Base-by-base conservation (phyloP, 163 green algal species). In the Chloromonas sp. region DNA sequence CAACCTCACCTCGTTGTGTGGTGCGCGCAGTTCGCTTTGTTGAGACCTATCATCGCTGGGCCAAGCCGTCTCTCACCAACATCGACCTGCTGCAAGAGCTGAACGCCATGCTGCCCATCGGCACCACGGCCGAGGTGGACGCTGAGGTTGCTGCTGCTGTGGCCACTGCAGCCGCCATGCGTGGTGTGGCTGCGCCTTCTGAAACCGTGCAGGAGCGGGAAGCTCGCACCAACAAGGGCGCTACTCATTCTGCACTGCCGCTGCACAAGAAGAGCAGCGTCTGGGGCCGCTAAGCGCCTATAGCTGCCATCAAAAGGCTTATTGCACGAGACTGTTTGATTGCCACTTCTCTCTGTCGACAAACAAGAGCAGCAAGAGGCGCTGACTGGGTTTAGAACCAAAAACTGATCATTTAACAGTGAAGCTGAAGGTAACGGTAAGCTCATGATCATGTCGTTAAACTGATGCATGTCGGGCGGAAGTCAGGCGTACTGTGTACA, bases 1-100 rank as follows among this genome's bases (percentile, higher is more conserved):
- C 36, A 36, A 36, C 36, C 36, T 36, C 36, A 36, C 36, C 36
- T 36, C 36, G 36, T 36, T 36, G 36, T 36, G 36, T 36, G 36
- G 36, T 36, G 36, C 36, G 3, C 3, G 60, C 77, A 90, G 93
- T 96, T 86, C 89, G 93, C 0, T 92, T 93, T 70, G 91, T 97
- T 36, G 91, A 96, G 90, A 96, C 94, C 0, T 88, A 92, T 79
- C 94, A 97, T 89, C 88, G 87, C 78, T 96, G 94, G 91, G 81
- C 85, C 70, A 94, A 91, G 71, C 82, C 74, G n/a, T 60, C 14
- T 3, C 71, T 79, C 62, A 87, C 77, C 79, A 87, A 71, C 71
- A 79, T 81, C 36, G 14, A 57, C 11, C 79, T 71, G 60, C 59
- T 71, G 79, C 57, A 81, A 76, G 13, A 79, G 66, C 66, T 74